Percentiles rank a stretch among this genome's conserved stretches.
These are phyloP conservation scores for Panicum hallii DNA, from an alignment of 202 grass and related monocot species.

Conservation along the genomic window DNA sequence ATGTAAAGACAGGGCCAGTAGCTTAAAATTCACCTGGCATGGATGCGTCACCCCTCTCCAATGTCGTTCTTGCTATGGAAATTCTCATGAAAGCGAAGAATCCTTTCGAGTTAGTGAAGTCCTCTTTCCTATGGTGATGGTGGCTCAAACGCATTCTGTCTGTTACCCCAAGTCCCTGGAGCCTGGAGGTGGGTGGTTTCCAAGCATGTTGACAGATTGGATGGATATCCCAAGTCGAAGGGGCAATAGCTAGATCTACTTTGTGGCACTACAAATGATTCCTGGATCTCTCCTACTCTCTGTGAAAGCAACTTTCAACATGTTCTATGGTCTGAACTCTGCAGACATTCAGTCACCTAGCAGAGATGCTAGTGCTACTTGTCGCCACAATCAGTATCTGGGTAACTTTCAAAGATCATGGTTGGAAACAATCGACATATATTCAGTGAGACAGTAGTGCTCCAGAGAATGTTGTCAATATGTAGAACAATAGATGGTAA, in stretches of 20 bases:
- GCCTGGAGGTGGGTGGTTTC: too few relatives aligned
- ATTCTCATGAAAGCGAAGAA: constrained; percentile 13
- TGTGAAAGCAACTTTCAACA: not conserved
- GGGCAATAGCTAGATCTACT: not conserved
- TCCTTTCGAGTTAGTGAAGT: not conserved
- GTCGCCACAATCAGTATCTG: not conserved
- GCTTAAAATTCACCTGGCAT: not conserved
- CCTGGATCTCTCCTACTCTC: not conserved
- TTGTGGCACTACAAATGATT: not conserved
- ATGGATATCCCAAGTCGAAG: not conserved
- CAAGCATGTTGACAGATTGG: not conserved
- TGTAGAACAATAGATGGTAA: too few relatives aligned
- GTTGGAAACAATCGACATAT: not conserved
- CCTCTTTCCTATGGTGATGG: not conserved
- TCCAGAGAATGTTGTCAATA: not conserved
- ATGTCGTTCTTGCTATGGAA: not conserved
- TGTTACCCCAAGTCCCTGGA: not conserved
- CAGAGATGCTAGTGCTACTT: not conserved
- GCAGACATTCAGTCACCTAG: not conserved
- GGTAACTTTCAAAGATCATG: not conserved
- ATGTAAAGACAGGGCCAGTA: not conserved
- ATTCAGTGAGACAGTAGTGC: not conserved
- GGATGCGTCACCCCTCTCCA: not conserved
- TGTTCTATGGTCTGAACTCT: not conserved
- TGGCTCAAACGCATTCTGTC: not conserved